Conservation (phyloP, 1,284 basidiomycete genomes). For the Puccinia coronata region DNA sequence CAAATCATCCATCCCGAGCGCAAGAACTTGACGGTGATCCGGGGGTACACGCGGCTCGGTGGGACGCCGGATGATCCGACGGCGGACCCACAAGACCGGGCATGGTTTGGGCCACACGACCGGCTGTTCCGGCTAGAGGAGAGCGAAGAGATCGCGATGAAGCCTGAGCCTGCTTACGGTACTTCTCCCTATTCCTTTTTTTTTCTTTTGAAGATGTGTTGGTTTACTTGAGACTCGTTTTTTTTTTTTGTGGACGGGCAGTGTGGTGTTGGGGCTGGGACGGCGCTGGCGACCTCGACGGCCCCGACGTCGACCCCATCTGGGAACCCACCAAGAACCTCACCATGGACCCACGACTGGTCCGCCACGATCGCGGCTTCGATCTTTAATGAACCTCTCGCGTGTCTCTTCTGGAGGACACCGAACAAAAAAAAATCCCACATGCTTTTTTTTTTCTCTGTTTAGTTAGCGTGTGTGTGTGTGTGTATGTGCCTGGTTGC, state of each 20-base stretch:
- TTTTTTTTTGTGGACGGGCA: slow-evolving; percentile 57
- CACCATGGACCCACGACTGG: slow-evolving; percentile 66
- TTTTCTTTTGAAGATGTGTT: neutral
- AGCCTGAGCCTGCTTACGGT: slow-evolving; percentile 82
- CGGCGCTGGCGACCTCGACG: slow-evolving; percentile 87
- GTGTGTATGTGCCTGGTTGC: too few relatives aligned
- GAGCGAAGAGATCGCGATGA: slow-evolving; percentile 71
- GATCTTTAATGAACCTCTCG: too few relatives aligned
- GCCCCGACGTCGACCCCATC: slow-evolving; percentile 81
- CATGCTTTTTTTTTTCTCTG: too few relatives aligned
- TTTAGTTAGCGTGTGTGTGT: too few relatives aligned
- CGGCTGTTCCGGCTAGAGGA: slow-evolving; percentile 85
- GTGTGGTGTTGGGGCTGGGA: slow-evolving; percentile 99
- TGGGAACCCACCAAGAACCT: slow-evolving; percentile 82
- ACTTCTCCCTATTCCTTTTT: slow-evolving; percentile 56
- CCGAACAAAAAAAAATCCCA: too few relatives aligned
- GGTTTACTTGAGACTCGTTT: too few relatives aligned
- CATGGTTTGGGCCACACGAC: slow-evolving; percentile 94
- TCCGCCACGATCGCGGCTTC: slow-evolving; percentile 70
- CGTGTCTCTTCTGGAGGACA: too few relatives aligned
- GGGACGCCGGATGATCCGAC: slow-evolving; percentile 89
- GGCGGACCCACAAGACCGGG: slow-evolving; percentile 88
- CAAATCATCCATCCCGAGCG: slow-evolving; percentile 86
- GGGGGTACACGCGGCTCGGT: slow-evolving; percentile 83
- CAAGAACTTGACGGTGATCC: slow-evolving; percentile 85